These are phyloP conservation scores for Nitzschia putrida DNA, from an alignment of 108 stramenopile genomes.

Conservation along the genomic window DNA sequence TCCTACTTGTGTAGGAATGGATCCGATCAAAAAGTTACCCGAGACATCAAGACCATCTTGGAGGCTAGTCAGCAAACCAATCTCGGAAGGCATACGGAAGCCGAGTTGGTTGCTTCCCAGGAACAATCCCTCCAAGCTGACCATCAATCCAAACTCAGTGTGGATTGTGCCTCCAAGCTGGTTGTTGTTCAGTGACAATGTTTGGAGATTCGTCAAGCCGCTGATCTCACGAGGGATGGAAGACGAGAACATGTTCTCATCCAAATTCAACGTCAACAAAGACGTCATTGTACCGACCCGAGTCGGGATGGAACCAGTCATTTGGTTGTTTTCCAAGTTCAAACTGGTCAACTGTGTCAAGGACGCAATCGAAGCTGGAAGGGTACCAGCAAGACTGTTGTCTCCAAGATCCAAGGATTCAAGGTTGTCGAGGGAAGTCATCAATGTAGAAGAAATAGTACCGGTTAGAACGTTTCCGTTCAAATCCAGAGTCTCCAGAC, in stretches of 20 bases:
- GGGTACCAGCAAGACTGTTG: conserved; percentile 18
- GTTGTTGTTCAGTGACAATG: conserved; percentile 51
- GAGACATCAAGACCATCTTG: conserved; percentile 49
- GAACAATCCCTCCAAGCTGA: conserved; percentile 49
- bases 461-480: conserved; percentile 29
- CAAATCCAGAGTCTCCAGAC: conserved; percentile 25
- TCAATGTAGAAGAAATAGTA: conserved; percentile 9
- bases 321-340: conserved; percentile 25
- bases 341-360: conserved; percentile 21
- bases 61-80: conserved; percentile 62
- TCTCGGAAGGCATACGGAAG: conserved; percentile 61
- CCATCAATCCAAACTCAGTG: conserved; percentile 53
- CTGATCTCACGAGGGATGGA: conserved; percentile 34
- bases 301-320: conserved; percentile 32
- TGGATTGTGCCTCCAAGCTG: conserved; percentile 53
- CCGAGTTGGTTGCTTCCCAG: conserved; percentile 52
- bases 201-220: conserved; percentile 34
- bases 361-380: conserved; percentile 23
- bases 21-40: conserved; percentile 52
- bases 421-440: conserved; percentile 35
- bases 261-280: conserved; percentile 30
- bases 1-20: conserved; percentile 50
- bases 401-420: conserved; percentile 31
- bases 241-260: conserved; percentile 21
- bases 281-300: conserved; percentile 18